Conservation (phyloP, 257 asterid species). For the Anisodus tanguticus region DNA sequence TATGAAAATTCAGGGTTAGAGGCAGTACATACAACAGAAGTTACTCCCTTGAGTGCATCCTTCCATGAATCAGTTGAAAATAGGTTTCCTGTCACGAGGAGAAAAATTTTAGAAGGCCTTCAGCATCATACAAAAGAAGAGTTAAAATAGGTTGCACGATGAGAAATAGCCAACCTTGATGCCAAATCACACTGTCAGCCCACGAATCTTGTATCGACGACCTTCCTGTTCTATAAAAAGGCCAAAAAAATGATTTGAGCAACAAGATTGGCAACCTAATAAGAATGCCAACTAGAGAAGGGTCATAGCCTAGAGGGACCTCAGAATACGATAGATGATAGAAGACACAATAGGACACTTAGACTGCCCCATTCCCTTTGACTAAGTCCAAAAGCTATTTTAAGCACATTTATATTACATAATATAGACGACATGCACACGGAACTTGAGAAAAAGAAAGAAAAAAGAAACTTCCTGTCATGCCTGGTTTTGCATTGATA, state of each 20-base stretch:
- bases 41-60: constrained; percentile 91
- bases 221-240: constrained; percentile 79
- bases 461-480: background rate
- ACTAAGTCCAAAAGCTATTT: background rate
- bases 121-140: background rate
- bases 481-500: background rate
- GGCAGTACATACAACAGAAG: constrained; percentile 74
- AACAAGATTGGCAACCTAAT: constrained; percentile 32
- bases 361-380: background rate
- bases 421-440: background rate
- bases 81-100: constrained; percentile 69
- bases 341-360: background rate
- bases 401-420: background rate
- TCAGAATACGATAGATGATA: background rate
- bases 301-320: background rate
- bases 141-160: background rate
- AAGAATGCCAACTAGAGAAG: constrained; percentile 21
- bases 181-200: constrained; percentile 81
- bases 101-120: background rate
- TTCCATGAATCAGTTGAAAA: constrained; percentile 81
- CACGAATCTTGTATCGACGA: constrained; percentile 76
- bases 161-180: constrained; percentile 63
- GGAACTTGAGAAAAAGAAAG: background rate
- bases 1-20: constrained; percentile 23
- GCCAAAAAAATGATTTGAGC: constrained; percentile 32